Conservation (phyloP, 2,329 filamentous ascomycete species). For the Fusarium buharicum region DNA sequence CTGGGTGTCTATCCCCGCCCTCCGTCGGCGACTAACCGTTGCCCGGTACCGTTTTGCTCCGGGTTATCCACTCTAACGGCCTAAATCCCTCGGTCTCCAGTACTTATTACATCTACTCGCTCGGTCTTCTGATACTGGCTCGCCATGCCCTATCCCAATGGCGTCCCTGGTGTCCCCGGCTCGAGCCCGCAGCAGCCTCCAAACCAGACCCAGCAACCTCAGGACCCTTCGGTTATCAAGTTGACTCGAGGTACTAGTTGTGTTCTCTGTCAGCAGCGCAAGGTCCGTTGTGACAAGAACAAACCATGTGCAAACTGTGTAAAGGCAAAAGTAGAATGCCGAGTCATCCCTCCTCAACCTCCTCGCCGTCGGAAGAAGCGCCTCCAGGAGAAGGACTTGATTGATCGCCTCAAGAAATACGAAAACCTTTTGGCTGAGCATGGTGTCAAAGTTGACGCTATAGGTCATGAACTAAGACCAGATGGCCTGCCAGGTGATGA, state of each 20-base stretch:
- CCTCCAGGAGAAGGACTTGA: conserved; percentile 75
- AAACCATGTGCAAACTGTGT: conserved; percentile 77
- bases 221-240: conserved; percentile 61
- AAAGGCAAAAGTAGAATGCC: conserved; percentile 70
- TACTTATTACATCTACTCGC: background rate
- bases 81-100: conserved; percentile 9
- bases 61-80: conserved; percentile 26
- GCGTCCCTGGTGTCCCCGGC: conserved; percentile 33
- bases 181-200: conserved; percentile 41
- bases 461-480: conserved; percentile 60
- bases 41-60: conserved; percentile 3
- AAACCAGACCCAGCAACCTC: conserved; percentile 37
- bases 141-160: conserved; percentile 41
- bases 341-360: conserved; percentile 66
- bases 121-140: background rate
- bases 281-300: conserved; percentile 78
- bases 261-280: conserved; percentile 78
- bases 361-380: conserved; percentile 69
- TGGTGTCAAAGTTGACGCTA: conserved; percentile 74
- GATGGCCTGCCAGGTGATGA: conserved; percentile 56
- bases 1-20: background rate
- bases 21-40: conserved; percentile 5
- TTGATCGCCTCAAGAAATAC: conserved; percentile 75
- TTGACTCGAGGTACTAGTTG: conserved; percentile 72
- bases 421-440: conserved; percentile 73